Evolutionary conservation across 2,329 filamentous ascomycete species (phyloP), one percentile per base, ranked within the genome.

Genomic region (Epichloe baconii): DNA sequence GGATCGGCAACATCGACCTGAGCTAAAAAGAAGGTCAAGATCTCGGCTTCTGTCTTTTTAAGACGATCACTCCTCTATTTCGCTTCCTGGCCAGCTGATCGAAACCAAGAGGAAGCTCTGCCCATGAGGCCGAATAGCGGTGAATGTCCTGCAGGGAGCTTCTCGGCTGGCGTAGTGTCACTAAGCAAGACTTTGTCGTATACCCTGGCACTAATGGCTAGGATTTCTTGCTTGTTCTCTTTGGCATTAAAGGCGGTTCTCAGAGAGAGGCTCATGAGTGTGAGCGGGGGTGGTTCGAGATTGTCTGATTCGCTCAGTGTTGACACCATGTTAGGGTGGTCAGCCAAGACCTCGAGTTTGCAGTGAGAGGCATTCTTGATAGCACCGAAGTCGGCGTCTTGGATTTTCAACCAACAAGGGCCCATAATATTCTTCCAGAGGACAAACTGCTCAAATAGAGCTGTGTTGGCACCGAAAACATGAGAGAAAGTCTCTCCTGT

Each of bases 401-500:
- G 79, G 51, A 98, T 93, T 63, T 85, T 90, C 44, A 98, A 78
- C 93, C 93, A 98, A 66, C 93, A 97, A 34, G 93, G 93, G 1
- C 93, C 93, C 91, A 96, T 98, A 59, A 98, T 87, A 63, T 95
- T 95, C 71, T 96, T 97, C 86, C 90, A 96, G 5, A 98, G 76
- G 19, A 98, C 93, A 63, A 98, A 98, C 60, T 98, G 93, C 68
- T 98, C 93, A 60, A 98, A 98, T 0, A 98, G 75, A 1, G 88
- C 82, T 0, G 93, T 98, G 66, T 93, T 95, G 52, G 86, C 85
- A 31, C 94, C 93, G 59, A 98, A 98, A 23, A 95, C 84, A 57
- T 88, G 87, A 1, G 91, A 96, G 64, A 91, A 98, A 0, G 93
- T 97, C 65, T 95, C 83, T 31, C 93, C 93, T 41, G 75, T 79